Conservation (phyloP, 2,329 filamentous ascomycete genomes). For the Cyanodermella asteris region DNA sequence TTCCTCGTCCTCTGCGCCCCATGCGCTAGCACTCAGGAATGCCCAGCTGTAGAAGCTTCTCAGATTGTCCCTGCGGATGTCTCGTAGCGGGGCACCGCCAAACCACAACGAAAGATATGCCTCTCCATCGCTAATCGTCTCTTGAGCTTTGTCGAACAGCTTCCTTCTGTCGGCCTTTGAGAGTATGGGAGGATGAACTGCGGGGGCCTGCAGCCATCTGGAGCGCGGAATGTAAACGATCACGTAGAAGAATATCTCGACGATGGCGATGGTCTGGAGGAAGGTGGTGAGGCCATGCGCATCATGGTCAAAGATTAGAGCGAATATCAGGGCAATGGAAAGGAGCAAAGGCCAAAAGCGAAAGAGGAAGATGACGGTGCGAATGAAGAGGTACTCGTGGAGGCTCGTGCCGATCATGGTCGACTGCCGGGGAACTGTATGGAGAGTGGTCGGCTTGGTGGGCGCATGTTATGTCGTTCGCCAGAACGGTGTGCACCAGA, state of each 20-base stretch:
- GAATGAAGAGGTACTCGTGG: slow-evolving; percentile 23
- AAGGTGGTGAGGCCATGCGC: slow-evolving; percentile 11
- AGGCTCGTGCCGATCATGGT: slow-evolving; percentile 20
- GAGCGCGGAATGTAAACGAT: slow-evolving; percentile 30
- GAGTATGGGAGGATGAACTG: slow-evolving; percentile 26
- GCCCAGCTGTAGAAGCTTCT: slow-evolving; percentile 47
- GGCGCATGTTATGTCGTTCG: no score
- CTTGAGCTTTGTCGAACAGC: slow-evolving; percentile 35
- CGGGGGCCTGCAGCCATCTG: slow-evolving; percentile 27
- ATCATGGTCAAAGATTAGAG: slow-evolving; percentile 15
- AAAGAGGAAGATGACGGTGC: slow-evolving; percentile 24
- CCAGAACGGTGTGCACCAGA: background rate
- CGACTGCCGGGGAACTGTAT: background rate
- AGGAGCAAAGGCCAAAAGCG: slow-evolving; percentile 28
- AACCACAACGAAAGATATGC: slow-evolving; percentile 44
- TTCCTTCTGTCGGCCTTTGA: slow-evolving; percentile 26
- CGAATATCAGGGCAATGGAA: slow-evolving; percentile 22
- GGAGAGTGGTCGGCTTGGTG: no score
- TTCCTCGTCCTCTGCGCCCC: slow-evolving; percentile 23
- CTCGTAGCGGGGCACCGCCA: slow-evolving; percentile 31
- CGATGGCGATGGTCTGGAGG: slow-evolving; percentile 22
- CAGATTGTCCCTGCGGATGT: slow-evolving; percentile 46
- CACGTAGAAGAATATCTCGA: slow-evolving; percentile 34
- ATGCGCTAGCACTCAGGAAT: slow-evolving; percentile 33
- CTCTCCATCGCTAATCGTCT: slow-evolving; percentile 31